Evolutionary conservation across 768 basidiomycete genomes (phyloP).

Genomic region (Dentipellis sp.): DNA sequence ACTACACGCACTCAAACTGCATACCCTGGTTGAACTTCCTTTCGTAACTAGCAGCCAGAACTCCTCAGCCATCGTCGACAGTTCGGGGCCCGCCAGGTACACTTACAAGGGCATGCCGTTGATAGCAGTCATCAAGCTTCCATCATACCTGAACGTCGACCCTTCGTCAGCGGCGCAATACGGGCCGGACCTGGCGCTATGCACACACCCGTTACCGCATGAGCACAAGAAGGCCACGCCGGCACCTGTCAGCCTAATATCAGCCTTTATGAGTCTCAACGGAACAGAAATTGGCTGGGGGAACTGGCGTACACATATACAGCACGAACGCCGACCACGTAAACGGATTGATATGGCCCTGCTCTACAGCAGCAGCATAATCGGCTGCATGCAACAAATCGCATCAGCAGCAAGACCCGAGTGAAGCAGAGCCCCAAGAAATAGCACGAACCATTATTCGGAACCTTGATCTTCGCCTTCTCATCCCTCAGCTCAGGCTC

Average conservation of each 20-base stretch:
- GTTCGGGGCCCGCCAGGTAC: background rate
- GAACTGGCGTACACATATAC: background rate
- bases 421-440: background rate
- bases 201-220: background rate
- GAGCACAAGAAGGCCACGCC: background rate
- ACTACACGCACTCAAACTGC: background rate
- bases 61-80: background rate
- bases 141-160: background rate
- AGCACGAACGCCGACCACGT: background rate
- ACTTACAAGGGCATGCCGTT: conserved; percentile 2
- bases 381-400: background rate
- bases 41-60: background rate
- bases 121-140: conserved; percentile 2
- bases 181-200: background rate
- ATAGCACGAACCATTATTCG: background rate
- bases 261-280: background rate
- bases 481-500: background rate
- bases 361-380: background rate
- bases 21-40: background rate
- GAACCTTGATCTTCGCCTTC: background rate
- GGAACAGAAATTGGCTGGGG: too few relatives aligned
- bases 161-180: background rate
- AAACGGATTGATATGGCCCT: background rate
- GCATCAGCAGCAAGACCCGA: background rate
- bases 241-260: background rate